These are phyloP conservation scores for Spergularia bocconei DNA, from an alignment of 148 eudicot species.

Conservation along the genomic window DNA sequence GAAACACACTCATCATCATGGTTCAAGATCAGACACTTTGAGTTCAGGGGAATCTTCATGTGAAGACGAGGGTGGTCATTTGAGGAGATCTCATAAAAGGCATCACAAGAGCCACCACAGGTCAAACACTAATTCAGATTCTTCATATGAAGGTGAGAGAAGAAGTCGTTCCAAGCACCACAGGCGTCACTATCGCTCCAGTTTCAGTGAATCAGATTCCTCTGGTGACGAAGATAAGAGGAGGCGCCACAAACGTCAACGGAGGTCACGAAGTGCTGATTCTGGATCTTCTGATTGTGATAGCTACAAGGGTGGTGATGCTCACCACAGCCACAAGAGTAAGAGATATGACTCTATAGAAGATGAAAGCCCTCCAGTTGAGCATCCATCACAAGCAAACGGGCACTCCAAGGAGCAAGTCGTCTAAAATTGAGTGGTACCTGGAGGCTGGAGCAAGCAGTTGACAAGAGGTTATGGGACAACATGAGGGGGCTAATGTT, in stretches of 20 bases:
- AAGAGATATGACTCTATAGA: background rate
- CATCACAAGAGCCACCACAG: slow-evolving; percentile 46
- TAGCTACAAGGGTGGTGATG: slow-evolving; percentile 26
- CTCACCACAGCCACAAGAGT: slow-evolving; percentile 16
- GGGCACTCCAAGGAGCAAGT: background rate
- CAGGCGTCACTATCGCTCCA: slow-evolving; percentile 36
- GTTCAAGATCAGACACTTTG: slow-evolving; percentile 31
- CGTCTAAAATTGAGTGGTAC: background rate
- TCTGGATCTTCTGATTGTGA: slow-evolving; percentile 42
- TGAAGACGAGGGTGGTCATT: slow-evolving; percentile 37
- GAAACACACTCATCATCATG: slow-evolving; percentile 42
- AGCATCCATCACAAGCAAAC: background rate
- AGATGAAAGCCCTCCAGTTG: background rate
- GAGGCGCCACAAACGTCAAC: slow-evolving; percentile 44
- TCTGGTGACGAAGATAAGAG: slow-evolving; percentile 41
- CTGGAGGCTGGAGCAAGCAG: background rate
- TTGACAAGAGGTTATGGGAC: slow-evolving; percentile 4
- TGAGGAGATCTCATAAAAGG: slow-evolving; percentile 34
- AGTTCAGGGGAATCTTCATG: slow-evolving; percentile 35
- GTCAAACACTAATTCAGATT: slow-evolving; percentile 37
- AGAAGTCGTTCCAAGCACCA: slow-evolving; percentile 43
- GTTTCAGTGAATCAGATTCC: slow-evolving; percentile 35
- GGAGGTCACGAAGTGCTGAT: slow-evolving; percentile 35
- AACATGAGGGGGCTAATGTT: background rate
- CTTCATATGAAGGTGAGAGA: slow-evolving; percentile 36